Evolutionary conservation across 164 flowering plant species (phyloP).

Genomic region (Nelumbo lutea): DNA sequence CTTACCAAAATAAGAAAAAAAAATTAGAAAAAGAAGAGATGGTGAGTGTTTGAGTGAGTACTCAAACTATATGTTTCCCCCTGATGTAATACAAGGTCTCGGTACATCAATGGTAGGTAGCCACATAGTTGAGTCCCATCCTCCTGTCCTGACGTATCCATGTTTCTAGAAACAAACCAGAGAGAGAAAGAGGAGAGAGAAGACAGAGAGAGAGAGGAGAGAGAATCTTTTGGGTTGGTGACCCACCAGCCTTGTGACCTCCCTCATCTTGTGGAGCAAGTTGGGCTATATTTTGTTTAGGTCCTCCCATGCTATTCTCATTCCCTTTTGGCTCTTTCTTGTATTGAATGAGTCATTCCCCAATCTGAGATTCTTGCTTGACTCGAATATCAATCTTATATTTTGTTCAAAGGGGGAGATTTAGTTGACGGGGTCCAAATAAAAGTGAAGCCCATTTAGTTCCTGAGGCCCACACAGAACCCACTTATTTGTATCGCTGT

Average conservation of each 20-base stretch:
- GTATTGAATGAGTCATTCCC: background rate
- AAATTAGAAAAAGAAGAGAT: no score
- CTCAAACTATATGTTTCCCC: no score
- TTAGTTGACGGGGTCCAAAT: background rate
- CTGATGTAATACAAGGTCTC: no score
- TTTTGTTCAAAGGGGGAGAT: background rate
- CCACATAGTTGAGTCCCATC: background rate
- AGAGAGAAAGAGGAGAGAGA: background rate
- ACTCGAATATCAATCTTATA: conserved; percentile 1
- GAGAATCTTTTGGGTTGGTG: conserved; percentile 11
- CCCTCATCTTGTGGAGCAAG: conserved; percentile 6
- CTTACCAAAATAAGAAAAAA: no score
- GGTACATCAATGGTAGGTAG: background rate
- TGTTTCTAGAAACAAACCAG: background rate
- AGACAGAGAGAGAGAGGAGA: background rate
- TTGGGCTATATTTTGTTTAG: background rate
- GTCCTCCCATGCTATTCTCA: conserved; percentile 3
- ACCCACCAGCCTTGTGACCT: conserved; percentile 5
- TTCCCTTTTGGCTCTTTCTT: background rate
- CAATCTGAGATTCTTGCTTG: conserved; percentile 1
- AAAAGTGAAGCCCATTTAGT: background rate
- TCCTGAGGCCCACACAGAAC: background rate
- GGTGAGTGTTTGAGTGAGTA: no score
- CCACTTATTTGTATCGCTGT: background rate
- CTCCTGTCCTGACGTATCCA: background rate